Evolutionary conservation across 2,329 filamentous ascomycete genomes (phyloP), one percentile per base, ranked within the genome.

Genomic region (Fusarium nisikadoi): DNA sequence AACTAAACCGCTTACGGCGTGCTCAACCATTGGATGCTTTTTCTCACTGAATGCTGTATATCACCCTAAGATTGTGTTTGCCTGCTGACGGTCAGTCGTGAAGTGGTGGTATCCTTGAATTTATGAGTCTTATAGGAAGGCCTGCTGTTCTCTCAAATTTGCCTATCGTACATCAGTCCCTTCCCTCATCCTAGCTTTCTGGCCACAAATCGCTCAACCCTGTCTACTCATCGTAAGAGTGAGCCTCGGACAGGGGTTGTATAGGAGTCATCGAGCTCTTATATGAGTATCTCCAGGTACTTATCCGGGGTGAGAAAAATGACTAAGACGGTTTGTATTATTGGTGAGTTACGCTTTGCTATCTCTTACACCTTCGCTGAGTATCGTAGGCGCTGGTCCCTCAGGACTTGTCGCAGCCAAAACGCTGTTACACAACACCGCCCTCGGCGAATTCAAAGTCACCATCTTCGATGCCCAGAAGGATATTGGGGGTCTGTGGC

Each of bases 401-500:
- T 90, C 91, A 3, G 91, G 91, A 39, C 86, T 93, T 27, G 89
- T 91, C 20, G 89, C 90, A 14, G 91, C 91, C 73, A 96, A 95
- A 82, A 92, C 91, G 0, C 84, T 96, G 33, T 85, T 94, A 68
- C 85, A 90, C 81, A 85, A 90, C 77, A 84, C 84, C 36, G 84
- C 87, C 0, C 79, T 81, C 5, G 85, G 81, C 16, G 83, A 84
- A 10, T 95, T 93, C 81, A 83, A 85, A 9, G 91, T 95, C 52
- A 92, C 89, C 6, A 80, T 97, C 29, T 93, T 92, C 75, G 94
- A 97, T 53, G 83, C 86, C 20, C 87, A 90, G 50, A 77, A 85
- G 38, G 86, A 88, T 42, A 86, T 95, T 20, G 94, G 93, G 16
- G 94, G 94, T 0, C 87, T 96, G n/a, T 97, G 94, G 94, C 91